Evolutionary conservation across 257 asterid species (phyloP).

Genomic region (Nemophila menziesii): DNA sequence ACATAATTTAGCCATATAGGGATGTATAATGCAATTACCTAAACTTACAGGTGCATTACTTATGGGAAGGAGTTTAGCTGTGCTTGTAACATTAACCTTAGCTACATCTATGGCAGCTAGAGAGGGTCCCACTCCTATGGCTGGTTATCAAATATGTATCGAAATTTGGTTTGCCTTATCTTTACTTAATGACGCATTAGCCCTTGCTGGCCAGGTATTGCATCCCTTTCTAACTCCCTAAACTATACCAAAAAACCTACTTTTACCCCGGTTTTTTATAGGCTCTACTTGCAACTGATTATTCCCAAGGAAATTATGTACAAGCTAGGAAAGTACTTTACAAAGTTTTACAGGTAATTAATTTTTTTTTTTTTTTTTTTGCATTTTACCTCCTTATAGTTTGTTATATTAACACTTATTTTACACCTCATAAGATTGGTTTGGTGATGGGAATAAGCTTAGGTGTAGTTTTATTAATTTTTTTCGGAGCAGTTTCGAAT

Average conservation of each 20-base stretch:
- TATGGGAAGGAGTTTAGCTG: constrained; percentile 72
- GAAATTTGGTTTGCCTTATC: constrained; percentile 93
- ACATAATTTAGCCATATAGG: no score
- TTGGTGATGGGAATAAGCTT: constrained; percentile 49
- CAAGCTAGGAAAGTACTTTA: constrained; percentile 63
- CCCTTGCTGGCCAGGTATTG: constrained; percentile 90
- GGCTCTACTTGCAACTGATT: constrained; percentile 84
- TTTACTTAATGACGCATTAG: constrained; percentile 88
- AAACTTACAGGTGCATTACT: constrained; percentile 55
- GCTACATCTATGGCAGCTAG: constrained; percentile 93
- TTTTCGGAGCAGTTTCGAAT: constrained; percentile 57
- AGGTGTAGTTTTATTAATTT: constrained; percentile 45
- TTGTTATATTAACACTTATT: not conserved
- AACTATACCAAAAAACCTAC: no score
- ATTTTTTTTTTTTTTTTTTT: constrained; percentile 2
- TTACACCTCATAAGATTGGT: constrained; percentile 40
- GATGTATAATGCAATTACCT: no score
- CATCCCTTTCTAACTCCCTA: not conserved
- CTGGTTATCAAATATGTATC: constrained; percentile 85
- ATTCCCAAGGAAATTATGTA: constrained; percentile 68
- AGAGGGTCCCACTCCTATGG: constrained; percentile 75
- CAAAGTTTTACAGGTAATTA: constrained; percentile 69
- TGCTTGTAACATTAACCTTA: constrained; percentile 60
- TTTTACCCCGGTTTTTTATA: no score
- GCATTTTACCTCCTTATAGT: not conserved